Base-by-base conservation (phyloP, 2,329 filamentous ascomycete species). In the Fusarium sarcochroum region DNA sequence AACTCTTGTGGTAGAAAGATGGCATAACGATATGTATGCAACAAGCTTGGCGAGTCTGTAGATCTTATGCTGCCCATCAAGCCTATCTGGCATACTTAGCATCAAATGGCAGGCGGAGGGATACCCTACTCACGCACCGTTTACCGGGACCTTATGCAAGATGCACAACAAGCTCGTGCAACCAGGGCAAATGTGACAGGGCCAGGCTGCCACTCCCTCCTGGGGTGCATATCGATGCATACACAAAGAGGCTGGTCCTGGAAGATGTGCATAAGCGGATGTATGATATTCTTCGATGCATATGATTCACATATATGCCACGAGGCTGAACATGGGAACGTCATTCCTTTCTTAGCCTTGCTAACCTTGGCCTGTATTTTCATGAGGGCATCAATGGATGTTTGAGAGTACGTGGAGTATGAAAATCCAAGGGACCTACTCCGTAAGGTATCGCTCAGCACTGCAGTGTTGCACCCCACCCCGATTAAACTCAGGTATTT, bases 31-130 rank as follows among this genome's bases (percentile, higher is more conserved):
- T 57, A 63, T 46, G 27, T 34, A 45, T 52, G 32, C 30, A 58
- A 52, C 40, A 63, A 66, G 45, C 61, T 66, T 69, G 58, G 49
- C 59, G 51, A 72, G 48, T 67, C 60, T 61, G 69, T 60, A 73
- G 71, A 73, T 73, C 71, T 68, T 60, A 63, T 69, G 71, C 71
- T 69, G 61, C 62, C 55, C 67, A 72, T 68, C 69, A 69, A 50
- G 61, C 60, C 62, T 61, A 58, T 61, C 66, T 42, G 48, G 25
- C 57, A 63, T 63, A 40, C 38, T 40, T 30, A 32, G 18, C 20
- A 30, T 54, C 48, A 45, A 58, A 71, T 71, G 63, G 58, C 54
- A 68, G 63, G 48, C 51, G 46, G 53, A 65, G 54, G 54, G 45
- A 60, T 65, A 60, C 63, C 66, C 63, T 71, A 53, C 66, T 69